Evolutionary conservation across 2,329 filamentous ascomycete species (phyloP), one percentile per base, ranked within the genome.

Genomic region (Fusarium sp.): DNA sequence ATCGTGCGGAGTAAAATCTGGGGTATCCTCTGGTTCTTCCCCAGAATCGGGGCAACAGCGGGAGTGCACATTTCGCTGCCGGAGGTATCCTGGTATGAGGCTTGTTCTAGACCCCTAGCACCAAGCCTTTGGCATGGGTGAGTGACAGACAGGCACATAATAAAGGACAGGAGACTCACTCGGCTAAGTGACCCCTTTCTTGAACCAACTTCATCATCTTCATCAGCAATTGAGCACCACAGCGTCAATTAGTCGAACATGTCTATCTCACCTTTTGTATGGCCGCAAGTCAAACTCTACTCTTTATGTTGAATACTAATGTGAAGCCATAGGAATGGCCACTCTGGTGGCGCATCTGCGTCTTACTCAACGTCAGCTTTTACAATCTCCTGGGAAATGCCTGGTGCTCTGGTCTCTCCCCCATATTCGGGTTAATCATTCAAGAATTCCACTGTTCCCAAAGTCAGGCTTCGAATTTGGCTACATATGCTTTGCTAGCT

Each of bases 351-450:
- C 60, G 60, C 4, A 35, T 64, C n/a, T 40, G 14, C 2, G 33
- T 64, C 3, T 40, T 63, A 5, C 15, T 64, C 10, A 64, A 64
- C 6, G 41, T 63, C 27, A 63, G 61, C 33, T 35, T 64, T 3
- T 64, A 64, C 33, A 63, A 63, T 3, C 40, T 63, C 1, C 27
- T 64, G 2, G 61, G 61, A 3, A 64, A 64, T 30, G 58, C 61
- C 11, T 63, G 61, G 58, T 40, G 33, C n/a, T 33, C 61, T 35
- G 61, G 61, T 6, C 58, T 64, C 30, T 64, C 61, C 10, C 46
- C 61, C 5, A 26, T 55, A 6, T 64, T 64, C 23, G 58, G 61
- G 1, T 32, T 64, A 2, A 55, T 64, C 15, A 64, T 64, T 4
- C 61, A 55, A 40, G 61, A 64, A 6, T 23, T 63, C 2, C 46